Evolutionary conservation across 108 stramenopile genomes (phyloP), one percentile per base, ranked within the genome.

Genomic region (Poteriospumella lacustris): DNA sequence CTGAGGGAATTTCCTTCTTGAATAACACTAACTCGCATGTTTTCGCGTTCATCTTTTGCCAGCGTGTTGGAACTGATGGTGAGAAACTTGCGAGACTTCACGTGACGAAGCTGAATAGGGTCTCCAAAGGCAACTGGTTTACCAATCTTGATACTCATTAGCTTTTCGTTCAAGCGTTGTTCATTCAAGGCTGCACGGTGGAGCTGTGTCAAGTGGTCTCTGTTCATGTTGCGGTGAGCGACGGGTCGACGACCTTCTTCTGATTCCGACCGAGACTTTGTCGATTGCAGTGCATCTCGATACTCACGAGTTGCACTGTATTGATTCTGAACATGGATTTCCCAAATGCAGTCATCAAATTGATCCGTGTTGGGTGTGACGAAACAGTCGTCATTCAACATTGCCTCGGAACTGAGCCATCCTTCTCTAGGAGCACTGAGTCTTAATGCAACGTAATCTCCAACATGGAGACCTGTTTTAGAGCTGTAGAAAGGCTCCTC

Each of bases 281-380:
- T n/a, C 15, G 19, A 19, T 56, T 56, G 52, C 12, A 73, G 9
- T 42, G 15, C 31, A 28, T 73, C 70, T 38, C 24, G 26, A 38
- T 73, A 73, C 31, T 73, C 70, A 29, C 47, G 12, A 15, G 31
- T 9, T 3, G 70, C 70, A 73, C 47, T 73, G 41, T 73, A 73
- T 73, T 73, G 70, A 38, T 73, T 73, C 41, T 73, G 70, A 24
- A 73, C 70, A 73, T 44, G 43, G 5, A 73, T 33, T 42, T 73
- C 12, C 70, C 70, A 73, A 26, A 73, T 44, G 31, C 70, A 73
- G 31, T 38, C 24, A 19, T 73, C 70, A 38, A 73, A 42, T 3
- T 26, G 3, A 12, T 39, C 44, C 3, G 70, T 3, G 3, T 73
- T 31, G 28, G 26, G 26, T 3, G 36, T 38, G 9, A 73, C 9